These are phyloP conservation scores for Microdochium nivale DNA, from an alignment of 2,329 filamentous ascomycete species.

Conservation along the genomic window DNA sequence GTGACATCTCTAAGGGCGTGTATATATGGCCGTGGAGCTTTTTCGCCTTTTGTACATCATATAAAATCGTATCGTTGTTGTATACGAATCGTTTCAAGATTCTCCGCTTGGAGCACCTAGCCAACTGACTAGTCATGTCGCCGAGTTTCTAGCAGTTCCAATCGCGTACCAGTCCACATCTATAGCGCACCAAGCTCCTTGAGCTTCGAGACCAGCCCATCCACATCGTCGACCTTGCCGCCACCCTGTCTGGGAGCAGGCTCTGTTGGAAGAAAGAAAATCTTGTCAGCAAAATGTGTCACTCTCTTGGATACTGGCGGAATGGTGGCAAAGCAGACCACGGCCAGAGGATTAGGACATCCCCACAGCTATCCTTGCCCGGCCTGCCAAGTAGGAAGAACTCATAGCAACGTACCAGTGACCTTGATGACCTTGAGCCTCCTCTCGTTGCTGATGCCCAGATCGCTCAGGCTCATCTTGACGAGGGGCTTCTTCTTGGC, in stretches of 20 bases:
- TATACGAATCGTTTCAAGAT: no score
- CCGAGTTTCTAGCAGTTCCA: not conserved
- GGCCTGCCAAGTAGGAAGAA: not conserved
- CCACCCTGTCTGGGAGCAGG: constrained; percentile 82
- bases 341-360: no score
- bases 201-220: constrained; percentile 85
- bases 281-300: constrained; percentile 1
- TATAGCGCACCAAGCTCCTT: constrained; percentile 93
- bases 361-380: no score
- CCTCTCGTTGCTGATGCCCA: constrained; percentile 64
- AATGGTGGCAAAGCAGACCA: no score
- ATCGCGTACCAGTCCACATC: not conserved
- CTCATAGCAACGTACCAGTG: constrained; percentile 47
- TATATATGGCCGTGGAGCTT: constrained; percentile 2
- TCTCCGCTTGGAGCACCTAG: no score
- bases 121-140: not conserved
- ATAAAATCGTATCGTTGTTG: not conserved
- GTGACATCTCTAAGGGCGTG: no score
- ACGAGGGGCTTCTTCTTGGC: constrained; percentile 99
- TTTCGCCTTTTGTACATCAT: constrained; percentile 3
- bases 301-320: no score
- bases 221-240: constrained; percentile 95
- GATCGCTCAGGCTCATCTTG: constrained; percentile 81
- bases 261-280: constrained; percentile 45
- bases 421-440: constrained; percentile 89